Conservation (phyloP, 1,284 basidiomycete genomes). For the Chalciporus piperatoides region DNA sequence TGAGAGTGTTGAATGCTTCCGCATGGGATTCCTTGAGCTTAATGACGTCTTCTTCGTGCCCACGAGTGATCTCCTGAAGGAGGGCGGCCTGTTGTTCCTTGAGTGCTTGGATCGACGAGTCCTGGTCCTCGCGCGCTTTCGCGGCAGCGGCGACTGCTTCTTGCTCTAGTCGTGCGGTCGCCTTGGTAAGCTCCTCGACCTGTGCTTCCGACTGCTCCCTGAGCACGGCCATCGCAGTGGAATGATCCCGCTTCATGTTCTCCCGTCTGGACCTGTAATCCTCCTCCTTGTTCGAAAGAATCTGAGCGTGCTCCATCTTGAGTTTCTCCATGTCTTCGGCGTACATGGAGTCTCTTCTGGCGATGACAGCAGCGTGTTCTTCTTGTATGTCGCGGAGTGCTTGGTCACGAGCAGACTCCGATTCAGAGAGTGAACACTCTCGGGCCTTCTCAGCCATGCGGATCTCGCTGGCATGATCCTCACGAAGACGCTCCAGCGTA, state of each 20-base stretch:
- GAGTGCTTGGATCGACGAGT: constrained; percentile 45
- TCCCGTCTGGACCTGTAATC: constrained; percentile 48
- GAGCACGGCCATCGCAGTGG: constrained; percentile 32
- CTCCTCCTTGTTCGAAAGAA: constrained; percentile 53
- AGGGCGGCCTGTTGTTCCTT: constrained; percentile 55
- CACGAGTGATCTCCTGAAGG: constrained; percentile 51
- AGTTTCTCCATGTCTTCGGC: constrained; percentile 58
- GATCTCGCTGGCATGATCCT: constrained; percentile 66
- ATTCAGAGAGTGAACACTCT: constrained; percentile 68
- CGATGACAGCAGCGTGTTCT: constrained; percentile 61
- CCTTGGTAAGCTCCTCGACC: constrained; percentile 45
- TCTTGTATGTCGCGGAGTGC: constrained; percentile 63
- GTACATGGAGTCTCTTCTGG: constrained; percentile 61
- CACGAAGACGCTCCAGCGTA: constrained; percentile 59
- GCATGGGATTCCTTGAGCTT: constrained; percentile 47
- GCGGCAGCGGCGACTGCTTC: constrained; percentile 39
- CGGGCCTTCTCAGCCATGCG: constrained; percentile 70
- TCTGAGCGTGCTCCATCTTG: constrained; percentile 56
- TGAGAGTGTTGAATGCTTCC: constrained; percentile 31
- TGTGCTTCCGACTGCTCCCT: constrained; percentile 43
- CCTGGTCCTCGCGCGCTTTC: constrained; percentile 46
- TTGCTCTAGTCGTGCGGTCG: constrained; percentile 44
- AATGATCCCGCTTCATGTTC: constrained; percentile 41
- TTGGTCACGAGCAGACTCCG: constrained; percentile 59
- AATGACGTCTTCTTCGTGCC: constrained; percentile 51